Percentiles rank a stretch among this genome's conserved stretches.
phyloP scores from a whole-genome alignment of 1,139 yeast species.

The Hyphopichia khmerensis region DNA sequence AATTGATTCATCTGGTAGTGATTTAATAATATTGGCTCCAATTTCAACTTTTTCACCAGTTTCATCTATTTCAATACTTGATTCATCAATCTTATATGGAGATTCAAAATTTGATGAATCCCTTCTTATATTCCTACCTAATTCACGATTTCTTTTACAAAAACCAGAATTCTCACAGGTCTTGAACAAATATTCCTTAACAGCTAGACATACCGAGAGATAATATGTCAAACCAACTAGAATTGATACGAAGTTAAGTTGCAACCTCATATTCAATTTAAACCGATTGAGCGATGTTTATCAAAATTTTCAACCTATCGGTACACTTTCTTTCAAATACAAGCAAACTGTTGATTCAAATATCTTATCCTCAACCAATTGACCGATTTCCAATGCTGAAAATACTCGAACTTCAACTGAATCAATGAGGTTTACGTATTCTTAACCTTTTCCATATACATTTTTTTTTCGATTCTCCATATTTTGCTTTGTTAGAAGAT shows the following conservation, averaged over 20 bases:
- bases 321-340: too few species aligned
- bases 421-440: too few species aligned
- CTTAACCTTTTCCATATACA: too few species aligned
- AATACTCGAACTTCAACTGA: too few species aligned
- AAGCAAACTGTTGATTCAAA: too few species aligned
- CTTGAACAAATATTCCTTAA: slow-evolving; percentile 72
- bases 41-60: slow-evolving; percentile 15
- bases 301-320: too few species aligned
- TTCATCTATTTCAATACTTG: slow-evolving; percentile 28
- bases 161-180: slow-evolving; percentile 82
- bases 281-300: too few species aligned
- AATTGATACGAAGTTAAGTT: background rate
- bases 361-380: too few species aligned
- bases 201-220: slow-evolving; percentile 31
- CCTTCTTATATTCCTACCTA: slow-evolving; percentile 43
- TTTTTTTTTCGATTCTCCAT: background rate
- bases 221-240: background rate
- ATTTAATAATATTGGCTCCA: slow-evolving; percentile 49
- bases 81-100: slow-evolving; percentile 54
- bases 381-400: too few species aligned
- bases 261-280: too few species aligned
- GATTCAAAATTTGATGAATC: slow-evolving; percentile 27
- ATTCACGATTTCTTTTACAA: slow-evolving; percentile 77
- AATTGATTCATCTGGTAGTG: slow-evolving; percentile 19
- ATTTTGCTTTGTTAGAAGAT: background rate